Evolutionary conservation across 805 yeast genomes (phyloP), one percentile per base, ranked within the genome.

Genomic region (Priceomyces castillae): DNA sequence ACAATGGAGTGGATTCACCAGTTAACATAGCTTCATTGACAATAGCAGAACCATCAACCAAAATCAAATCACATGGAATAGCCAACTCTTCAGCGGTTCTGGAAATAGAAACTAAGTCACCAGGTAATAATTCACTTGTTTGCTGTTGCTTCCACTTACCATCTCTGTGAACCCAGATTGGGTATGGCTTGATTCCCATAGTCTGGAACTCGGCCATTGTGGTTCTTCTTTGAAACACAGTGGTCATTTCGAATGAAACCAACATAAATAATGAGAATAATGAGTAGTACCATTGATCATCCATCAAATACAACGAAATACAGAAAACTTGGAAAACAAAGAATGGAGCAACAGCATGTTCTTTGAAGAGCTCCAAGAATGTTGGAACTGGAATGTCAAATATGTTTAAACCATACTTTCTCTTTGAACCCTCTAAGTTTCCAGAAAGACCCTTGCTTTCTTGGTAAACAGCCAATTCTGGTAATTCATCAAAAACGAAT

Each of bases 1-100:
- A 80, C 54, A 94, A 73, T 5, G 99, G 99, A 35, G 99, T 94
- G 4, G 97, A 90, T 71, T 94, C 99, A 64, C 99, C 99, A 4
- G 97, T 88, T 44, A 94, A 81, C 99, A 94, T 94, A 18, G 99
- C 99, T 74, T 94, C 99, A 61, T 94, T 94, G 37, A 94, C 95
- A 59, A 94, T 94, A 52, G 95, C 94, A 15, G 96, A 77, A 41
- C 99, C 99, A 56, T 84, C 90, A 40, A 88, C 65, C 37, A 94
- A 73, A 30, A 94, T 66, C 67, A 94, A 67, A 65, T 94, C 99
- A 72, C 99, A 94, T 14, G 99, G 97, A 42, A 94, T 70, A 1
- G 98, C 96, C 49, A 85, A 78, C 43, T 89, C 98, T 40, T 92
- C 99, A 42, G 75, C 82, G 4, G 97, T 86, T 72, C 99, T 84